These are phyloP conservation scores for Verticillium nonalfalfae DNA, from an alignment of 2,329 filamentous ascomycete genomes.

Conservation along the genomic window DNA sequence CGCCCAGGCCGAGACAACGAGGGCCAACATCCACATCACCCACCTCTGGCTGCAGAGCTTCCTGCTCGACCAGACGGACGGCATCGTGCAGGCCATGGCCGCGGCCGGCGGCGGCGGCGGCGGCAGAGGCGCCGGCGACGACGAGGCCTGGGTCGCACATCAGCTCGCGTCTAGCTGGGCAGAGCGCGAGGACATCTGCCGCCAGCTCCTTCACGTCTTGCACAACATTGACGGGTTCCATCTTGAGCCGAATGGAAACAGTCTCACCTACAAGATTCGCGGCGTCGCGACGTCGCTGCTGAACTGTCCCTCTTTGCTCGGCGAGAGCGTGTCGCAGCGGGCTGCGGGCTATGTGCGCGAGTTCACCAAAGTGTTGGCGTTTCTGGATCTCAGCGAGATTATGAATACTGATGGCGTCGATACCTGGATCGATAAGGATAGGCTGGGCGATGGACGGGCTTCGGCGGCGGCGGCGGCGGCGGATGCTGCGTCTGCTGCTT, in stretches of 20 bases:
- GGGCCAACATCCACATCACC: constrained; percentile 27
- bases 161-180: constrained; percentile 17
- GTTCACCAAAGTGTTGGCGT: constrained; percentile 19
- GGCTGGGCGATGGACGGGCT: background rate
- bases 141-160: too few relatives aligned
- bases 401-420: constrained; percentile 21
- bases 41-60: constrained; percentile 30
- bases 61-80: constrained; percentile 25
- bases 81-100: constrained; percentile 6
- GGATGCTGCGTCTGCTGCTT: too few relatives aligned
- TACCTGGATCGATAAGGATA: constrained; percentile 21
- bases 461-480: too few relatives aligned
- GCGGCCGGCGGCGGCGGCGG: background rate
- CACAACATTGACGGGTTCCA: constrained; percentile 22
- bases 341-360: constrained; percentile 21
- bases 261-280: constrained; percentile 26
- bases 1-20: constrained; percentile 17
- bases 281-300: constrained; percentile 25
- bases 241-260: constrained; percentile 26
- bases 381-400: constrained; percentile 22
- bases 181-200: constrained; percentile 27
- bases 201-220: constrained; percentile 26
- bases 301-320: constrained; percentile 21
- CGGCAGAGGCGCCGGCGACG: too few relatives aligned
- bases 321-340: constrained; percentile 15